Conservation (phyloP, 1,284 basidiomycete species). For the Ganoderma sinense region DNA sequence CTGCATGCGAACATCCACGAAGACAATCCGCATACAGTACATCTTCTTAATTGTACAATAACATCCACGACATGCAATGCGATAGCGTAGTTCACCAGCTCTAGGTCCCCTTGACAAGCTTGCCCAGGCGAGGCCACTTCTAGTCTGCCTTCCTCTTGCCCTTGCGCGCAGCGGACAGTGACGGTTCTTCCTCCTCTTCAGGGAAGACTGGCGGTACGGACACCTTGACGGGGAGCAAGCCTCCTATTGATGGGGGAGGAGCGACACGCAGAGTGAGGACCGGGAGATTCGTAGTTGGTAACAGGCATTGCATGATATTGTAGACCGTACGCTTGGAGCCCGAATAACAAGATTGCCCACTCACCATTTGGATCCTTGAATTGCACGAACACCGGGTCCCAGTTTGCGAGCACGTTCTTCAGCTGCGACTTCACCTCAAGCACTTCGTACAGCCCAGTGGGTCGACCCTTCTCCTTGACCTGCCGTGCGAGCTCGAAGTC, state of each 20-base stretch:
- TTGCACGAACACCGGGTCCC: constrained; percentile 72
- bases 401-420: constrained; percentile 60
- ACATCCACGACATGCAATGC: background rate
- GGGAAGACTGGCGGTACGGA: constrained; percentile 48
- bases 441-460: constrained; percentile 57
- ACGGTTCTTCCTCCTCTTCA: constrained; percentile 53
- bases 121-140: background rate
- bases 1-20: background rate
- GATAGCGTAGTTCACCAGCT: background rate
- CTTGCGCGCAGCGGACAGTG: constrained; percentile 40
- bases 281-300: background rate
- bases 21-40: background rate
- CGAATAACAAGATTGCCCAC: constrained; percentile 21
- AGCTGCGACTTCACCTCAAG: constrained; percentile 54
- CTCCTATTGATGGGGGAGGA: constrained; percentile 40
- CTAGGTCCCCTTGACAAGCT: background rate
- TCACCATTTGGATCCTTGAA: constrained; percentile 68
- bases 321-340: background rate
- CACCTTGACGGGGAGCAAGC: constrained; percentile 51
- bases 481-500: constrained; percentile 74
- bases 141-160: constrained; percentile 55
- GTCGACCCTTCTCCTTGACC: constrained; percentile 57
- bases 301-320: constrained; percentile 2
- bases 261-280: constrained; percentile 8
- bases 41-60: background rate